These are phyloP conservation scores for Periconia sp. DNA, from an alignment of 2,329 filamentous ascomycete species.

Conservation along the genomic window DNA sequence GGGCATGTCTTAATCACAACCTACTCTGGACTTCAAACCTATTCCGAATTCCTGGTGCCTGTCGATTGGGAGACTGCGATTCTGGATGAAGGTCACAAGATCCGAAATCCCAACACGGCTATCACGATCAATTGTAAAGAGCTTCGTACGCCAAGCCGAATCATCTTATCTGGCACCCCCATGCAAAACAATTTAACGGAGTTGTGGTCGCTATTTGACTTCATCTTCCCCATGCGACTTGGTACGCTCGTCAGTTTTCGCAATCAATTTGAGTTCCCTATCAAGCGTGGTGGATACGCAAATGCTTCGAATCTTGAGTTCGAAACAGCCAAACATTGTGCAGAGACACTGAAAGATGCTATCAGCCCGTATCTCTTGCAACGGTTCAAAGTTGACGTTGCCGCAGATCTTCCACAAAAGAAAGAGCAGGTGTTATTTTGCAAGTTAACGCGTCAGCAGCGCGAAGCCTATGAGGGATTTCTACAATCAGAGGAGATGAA, in stretches of 20 bases:
- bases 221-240: constrained; percentile 93
- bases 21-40: constrained; percentile 93
- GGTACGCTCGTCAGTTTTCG: constrained; percentile 90
- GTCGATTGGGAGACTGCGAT: constrained; percentile 92
- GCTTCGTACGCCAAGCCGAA: constrained; percentile 81
- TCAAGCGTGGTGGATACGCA: constrained; percentile 88
- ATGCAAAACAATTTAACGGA: constrained; percentile 97
- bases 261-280: constrained; percentile 90
- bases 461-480: constrained; percentile 78
- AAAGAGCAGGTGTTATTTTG: constrained; percentile 96
- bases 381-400: constrained; percentile 90
- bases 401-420: constrained; percentile 90
- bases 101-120: constrained; percentile 91
- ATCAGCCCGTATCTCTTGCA: constrained; percentile 93
- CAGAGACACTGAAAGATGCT: constrained; percentile 88
- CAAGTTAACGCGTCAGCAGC: constrained; percentile 79
- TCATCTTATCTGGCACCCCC: constrained; percentile 94
- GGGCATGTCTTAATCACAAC: constrained; percentile 95
- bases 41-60: constrained; percentile 77
- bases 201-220: constrained; percentile 96
- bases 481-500: constrained; percentile 80
- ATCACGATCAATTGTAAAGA: constrained; percentile 97
- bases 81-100: constrained; percentile 96
- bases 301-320: constrained; percentile 94
- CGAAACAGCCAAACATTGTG: constrained; percentile 91